Percentiles rank a stretch among this genome's conserved stretches.
Evolutionary conservation across 2,329 filamentous ascomycete genomes (phyloP).

Genomic region (Alternaria incomplexa): DNA sequence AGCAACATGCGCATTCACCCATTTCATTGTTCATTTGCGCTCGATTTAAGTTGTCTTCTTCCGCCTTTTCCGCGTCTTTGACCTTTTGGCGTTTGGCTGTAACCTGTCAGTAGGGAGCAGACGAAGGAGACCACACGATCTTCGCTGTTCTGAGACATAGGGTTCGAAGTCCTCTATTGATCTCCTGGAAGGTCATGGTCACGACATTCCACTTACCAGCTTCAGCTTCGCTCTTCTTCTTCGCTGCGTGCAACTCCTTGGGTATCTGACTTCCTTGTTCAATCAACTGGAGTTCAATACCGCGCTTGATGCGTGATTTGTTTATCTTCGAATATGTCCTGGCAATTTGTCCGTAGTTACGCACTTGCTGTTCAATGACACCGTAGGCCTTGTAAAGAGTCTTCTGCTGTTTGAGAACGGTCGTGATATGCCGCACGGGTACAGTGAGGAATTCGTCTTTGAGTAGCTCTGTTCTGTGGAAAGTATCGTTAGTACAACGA

Average conservation of each 20-base stretch:
- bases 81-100: slow-evolving; percentile 35
- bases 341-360: slow-evolving; percentile 22
- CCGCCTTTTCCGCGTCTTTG: slow-evolving; percentile 30
- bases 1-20: slow-evolving; percentile 76
- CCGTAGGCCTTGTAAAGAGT: slow-evolving; percentile 50
- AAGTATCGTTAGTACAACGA: slow-evolving; percentile 13
- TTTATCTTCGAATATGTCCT: slow-evolving; percentile 24
- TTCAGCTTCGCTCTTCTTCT: slow-evolving; percentile 31
- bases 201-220: slow-evolving; percentile 15
- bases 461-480: slow-evolving; percentile 39
- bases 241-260: slow-evolving; percentile 42
- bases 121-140: not conserved
- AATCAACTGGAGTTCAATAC: slow-evolving; percentile 25
- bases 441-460: slow-evolving; percentile 52
- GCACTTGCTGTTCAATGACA: slow-evolving; percentile 38
- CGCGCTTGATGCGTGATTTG: slow-evolving; percentile 28
- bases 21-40: slow-evolving; percentile 53
- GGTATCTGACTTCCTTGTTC: slow-evolving; percentile 32
- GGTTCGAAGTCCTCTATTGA: not conserved
- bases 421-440: slow-evolving; percentile 44
- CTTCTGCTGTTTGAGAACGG: slow-evolving; percentile 35
- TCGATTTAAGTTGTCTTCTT: slow-evolving; percentile 44
- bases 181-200: not conserved
- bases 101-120: slow-evolving; percentile 4
- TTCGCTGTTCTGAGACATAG: not conserved